Percentiles rank a stretch among this genome's conserved stretches.
phyloP scores from a whole-genome alignment of 805 yeast species.

The Starmerella floricola region DNA sequence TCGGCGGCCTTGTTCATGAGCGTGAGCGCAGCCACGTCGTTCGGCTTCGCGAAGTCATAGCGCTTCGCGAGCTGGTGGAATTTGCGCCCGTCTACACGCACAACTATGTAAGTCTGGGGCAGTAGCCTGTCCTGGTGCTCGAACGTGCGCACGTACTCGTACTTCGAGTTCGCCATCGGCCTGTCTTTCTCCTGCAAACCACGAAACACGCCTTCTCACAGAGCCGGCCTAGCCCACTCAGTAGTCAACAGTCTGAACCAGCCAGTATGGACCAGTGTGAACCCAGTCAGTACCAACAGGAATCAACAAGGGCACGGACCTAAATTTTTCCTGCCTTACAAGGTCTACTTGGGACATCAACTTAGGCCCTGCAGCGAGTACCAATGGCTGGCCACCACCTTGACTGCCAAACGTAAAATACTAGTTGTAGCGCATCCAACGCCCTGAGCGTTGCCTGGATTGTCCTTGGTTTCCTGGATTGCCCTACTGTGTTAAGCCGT shows the following conservation, averaged over 20 bases:
- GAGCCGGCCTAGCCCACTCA: too few species aligned
- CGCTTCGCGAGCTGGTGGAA: conserved; percentile 65
- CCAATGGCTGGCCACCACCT: too few species aligned
- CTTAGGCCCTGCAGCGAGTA: too few species aligned
- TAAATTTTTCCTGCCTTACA: neutral
- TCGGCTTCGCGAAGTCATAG: conserved; percentile 77
- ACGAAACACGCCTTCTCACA: too few species aligned
- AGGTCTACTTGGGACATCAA: neutral
- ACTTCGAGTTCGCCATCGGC: conserved; percentile 69
- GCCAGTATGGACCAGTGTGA: too few species aligned
- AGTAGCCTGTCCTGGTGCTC: conserved; percentile 62
- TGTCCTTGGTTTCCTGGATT: too few species aligned
- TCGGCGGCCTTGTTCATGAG: conserved; percentile 76
- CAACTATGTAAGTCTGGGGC: conserved; percentile 69
- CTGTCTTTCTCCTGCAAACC: too few species aligned
- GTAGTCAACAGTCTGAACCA: too few species aligned
- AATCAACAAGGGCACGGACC: neutral
- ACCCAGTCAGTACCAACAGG: neutral
- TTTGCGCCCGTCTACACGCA: conserved; percentile 87
- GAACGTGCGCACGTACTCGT: conserved; percentile 73
- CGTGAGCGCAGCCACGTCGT: conserved; percentile 61
- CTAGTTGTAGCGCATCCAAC: too few species aligned
- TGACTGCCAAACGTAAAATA: too few species aligned
- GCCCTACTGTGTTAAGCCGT: too few species aligned
- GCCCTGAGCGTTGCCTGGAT: too few species aligned